phyloP scores from a whole-genome alignment of 768 basidiomycete species.

The Cantharellus cinnabarinus region DNA sequence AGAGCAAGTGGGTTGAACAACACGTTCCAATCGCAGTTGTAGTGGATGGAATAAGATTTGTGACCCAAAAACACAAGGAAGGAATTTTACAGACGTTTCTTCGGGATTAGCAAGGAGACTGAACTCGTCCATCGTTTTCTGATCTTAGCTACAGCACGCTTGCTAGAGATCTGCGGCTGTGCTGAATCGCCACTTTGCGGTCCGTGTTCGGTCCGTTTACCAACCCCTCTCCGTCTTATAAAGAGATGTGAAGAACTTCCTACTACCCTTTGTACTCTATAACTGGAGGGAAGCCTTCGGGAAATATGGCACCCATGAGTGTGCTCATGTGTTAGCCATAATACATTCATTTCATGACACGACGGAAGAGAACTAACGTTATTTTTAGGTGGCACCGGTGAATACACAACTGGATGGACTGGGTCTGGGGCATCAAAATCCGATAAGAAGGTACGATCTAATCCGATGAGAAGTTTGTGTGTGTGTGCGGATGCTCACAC shows the following conservation, averaged over 20 bases:
- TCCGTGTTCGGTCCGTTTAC: too few species aligned
- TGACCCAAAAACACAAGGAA: not conserved
- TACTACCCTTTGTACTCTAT: too few species aligned
- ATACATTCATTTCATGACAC: too few species aligned
- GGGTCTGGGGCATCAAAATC: constrained; percentile 81
- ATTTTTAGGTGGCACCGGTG: constrained; percentile 22
- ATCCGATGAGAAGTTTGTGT: not conserved
- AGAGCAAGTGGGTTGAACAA: not conserved
- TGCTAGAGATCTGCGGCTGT: too few species aligned
- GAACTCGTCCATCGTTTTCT: constrained; percentile 6
- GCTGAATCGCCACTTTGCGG: too few species aligned
- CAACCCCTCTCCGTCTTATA: too few species aligned
- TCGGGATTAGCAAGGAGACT: constrained; percentile 10
- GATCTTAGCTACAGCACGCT: too few species aligned
- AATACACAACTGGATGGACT: constrained; percentile 93
- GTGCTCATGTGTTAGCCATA: too few species aligned
- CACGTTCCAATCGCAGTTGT: not conserved
- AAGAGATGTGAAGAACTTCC: too few species aligned
- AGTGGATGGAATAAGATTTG: not conserved
- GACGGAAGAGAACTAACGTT: not conserved
- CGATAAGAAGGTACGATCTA: constrained; percentile 60
- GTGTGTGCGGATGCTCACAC: too few species aligned
- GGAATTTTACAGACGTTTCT: constrained; percentile 7
- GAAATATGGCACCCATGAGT: too few species aligned
- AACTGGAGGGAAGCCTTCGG: too few species aligned